Conservation (phyloP, 495 filamentous ascomycete genomes). For the Talaromyces trachyspermus region DNA sequence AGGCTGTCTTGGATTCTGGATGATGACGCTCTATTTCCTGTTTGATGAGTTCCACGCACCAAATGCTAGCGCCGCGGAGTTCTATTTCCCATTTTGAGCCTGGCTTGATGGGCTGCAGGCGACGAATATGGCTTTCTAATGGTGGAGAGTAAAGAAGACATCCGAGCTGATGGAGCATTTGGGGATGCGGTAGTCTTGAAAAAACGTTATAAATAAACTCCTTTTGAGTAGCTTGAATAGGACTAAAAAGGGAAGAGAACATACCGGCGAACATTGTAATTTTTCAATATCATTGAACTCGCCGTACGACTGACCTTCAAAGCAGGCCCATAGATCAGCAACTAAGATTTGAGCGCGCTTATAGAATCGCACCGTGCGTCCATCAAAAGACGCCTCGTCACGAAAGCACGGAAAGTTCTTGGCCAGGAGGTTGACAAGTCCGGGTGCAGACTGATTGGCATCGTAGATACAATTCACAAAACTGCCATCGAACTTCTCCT, state of each 20-base stretch:
- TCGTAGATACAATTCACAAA: constrained; percentile 66
- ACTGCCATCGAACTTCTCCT: constrained; percentile 74
- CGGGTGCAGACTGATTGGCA: constrained; percentile 72
- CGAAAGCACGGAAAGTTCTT: constrained; percentile 78
- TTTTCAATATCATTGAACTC: constrained; percentile 86
- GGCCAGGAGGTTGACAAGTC: constrained; percentile 74
- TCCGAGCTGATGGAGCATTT: constrained; percentile 80
- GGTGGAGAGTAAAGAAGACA: constrained; percentile 78
- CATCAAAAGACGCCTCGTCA: constrained; percentile 68
- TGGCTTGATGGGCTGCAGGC: constrained; percentile 53
- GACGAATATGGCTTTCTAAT: constrained; percentile 60
- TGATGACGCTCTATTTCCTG: constrained; percentile 70
- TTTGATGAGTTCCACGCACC: constrained; percentile 85
- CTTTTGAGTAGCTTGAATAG: no score
- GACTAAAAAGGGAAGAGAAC: neutral
- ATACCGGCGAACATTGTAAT: constrained; percentile 92
- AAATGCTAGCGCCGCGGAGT: constrained; percentile 81
- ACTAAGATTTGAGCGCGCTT: constrained; percentile 95
- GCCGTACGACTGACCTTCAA: constrained; percentile 72
- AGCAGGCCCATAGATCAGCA: constrained; percentile 92
- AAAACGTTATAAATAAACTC: neutral
- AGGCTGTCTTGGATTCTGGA: constrained; percentile 45
- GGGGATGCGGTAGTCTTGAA: constrained; percentile 90
- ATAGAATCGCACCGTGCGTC: constrained; percentile 68
- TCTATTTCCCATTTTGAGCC: constrained; percentile 83